Evolutionary conservation across 768 basidiomycete genomes (phyloP).

Genomic region (Amanita subjunquillea): DNA sequence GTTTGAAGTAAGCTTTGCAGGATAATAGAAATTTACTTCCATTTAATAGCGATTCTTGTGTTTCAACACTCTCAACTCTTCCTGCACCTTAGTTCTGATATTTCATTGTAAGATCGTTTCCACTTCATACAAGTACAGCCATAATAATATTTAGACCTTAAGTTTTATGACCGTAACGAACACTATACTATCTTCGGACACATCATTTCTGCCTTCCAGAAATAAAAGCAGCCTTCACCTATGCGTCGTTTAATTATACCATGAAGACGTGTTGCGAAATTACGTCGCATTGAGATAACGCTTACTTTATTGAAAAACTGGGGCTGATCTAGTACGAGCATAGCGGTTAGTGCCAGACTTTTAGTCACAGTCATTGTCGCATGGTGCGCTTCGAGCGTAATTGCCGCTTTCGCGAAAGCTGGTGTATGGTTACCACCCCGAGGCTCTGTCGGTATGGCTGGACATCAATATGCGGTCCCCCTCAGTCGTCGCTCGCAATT

Average conservation of each 20-base stretch:
- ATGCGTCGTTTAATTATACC: not conserved
- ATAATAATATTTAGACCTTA: constrained; percentile 1
- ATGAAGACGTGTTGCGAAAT: not conserved
- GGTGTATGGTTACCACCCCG: constrained; percentile 72
- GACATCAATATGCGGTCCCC: not conserved
- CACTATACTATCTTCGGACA: not conserved
- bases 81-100: not conserved
- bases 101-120: not conserved
- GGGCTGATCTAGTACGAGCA: constrained; percentile 47
- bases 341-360: constrained; percentile 51
- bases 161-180: not conserved
- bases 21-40: not conserved
- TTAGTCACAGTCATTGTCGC: constrained; percentile 47
- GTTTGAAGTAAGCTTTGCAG: not conserved
- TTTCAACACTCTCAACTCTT: not conserved
- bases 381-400: constrained; percentile 50
- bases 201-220: not conserved
- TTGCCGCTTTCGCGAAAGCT: constrained; percentile 51
- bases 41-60: not conserved
- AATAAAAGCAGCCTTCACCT: constrained; percentile 17
- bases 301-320: constrained; percentile 47
- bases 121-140: constrained; percentile 3
- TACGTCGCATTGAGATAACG: not conserved
- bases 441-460: constrained; percentile 64
- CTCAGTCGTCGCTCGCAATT: not conserved